A percentile compares a stretch with the other conserved stretches of the same genome.
These are phyloP conservation scores for Podila clonocystis DNA, from an alignment of 192 early-diverging fungal species.

Conservation along the genomic window DNA sequence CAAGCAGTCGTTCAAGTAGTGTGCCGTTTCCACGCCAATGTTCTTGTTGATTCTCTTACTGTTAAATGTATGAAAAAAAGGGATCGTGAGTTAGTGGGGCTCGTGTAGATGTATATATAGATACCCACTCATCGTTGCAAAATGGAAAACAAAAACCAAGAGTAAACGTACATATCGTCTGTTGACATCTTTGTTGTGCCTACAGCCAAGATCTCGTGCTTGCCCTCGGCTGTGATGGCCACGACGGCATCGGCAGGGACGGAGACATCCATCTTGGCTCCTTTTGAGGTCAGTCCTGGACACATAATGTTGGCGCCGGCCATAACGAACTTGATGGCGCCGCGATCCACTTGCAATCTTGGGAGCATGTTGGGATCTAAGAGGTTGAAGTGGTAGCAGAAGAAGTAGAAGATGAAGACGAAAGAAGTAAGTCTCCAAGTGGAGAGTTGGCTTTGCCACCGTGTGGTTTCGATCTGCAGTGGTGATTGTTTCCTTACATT, in stretches of 20 bases:
- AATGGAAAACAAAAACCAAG: neutral
- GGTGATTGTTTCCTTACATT: constrained; percentile 65
- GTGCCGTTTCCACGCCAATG: constrained; percentile 89
- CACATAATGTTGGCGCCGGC: constrained; percentile 99
- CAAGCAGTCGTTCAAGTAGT: constrained; percentile 86
- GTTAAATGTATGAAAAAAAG: constrained; percentile 12
- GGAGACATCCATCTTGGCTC: constrained; percentile 83
- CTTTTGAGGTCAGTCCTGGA: constrained; percentile 95
- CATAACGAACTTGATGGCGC: constrained; percentile 98
- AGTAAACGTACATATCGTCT: constrained; percentile 79
- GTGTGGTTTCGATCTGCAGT: neutral
- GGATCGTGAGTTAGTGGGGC: neutral
- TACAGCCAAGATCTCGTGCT: constrained; percentile 92
- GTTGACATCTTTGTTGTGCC: constrained; percentile 91
- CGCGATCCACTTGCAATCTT: constrained; percentile 90
- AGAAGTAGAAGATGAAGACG: neutral
- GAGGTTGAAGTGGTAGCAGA: neutral
- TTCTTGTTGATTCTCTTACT: constrained; percentile 87
- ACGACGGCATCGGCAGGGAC: constrained; percentile 80
- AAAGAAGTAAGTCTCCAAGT: neutral
- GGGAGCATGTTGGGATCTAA: constrained; percentile 92
- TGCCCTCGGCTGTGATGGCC: constrained; percentile 94
- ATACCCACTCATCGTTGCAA: constrained; percentile 1
- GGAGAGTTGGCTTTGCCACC: no score
- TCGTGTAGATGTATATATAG: neutral